phyloP scores from a whole-genome alignment of 108 stramenopile genomes.

The Fragilaria crotonensis region DNA sequence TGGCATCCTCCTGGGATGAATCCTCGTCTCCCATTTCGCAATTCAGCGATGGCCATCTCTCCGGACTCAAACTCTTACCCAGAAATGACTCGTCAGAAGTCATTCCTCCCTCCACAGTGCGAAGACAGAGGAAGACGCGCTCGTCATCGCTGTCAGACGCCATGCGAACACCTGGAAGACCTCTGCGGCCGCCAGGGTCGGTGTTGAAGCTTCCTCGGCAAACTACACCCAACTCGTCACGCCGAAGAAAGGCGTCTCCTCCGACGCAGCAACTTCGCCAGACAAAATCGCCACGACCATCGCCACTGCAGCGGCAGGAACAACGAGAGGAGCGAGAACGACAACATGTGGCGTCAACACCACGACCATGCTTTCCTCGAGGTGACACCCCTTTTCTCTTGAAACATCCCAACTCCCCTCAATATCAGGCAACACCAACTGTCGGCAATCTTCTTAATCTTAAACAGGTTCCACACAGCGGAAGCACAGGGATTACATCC shows the following conservation, averaged over 20 bases:
- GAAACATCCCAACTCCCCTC: not conserved
- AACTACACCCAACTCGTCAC: not conserved
- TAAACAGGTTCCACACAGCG: not conserved
- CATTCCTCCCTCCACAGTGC: not conserved
- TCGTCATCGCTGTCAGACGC: not conserved
- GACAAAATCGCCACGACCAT: not conserved
- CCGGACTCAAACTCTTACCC: not conserved
- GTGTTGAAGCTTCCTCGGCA: not conserved
- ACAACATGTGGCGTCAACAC: not conserved
- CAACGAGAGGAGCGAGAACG: not conserved
- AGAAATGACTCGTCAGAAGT: constrained; percentile 1
- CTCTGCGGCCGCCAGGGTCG: not conserved
- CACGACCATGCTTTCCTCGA: not conserved
- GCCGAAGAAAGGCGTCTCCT: not conserved
- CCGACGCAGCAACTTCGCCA: too few species aligned
- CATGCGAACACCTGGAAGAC: not conserved
- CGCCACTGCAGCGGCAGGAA: not conserved
- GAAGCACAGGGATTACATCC: constrained; percentile 18
- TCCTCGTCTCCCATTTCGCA: not conserved
- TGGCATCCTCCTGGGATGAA: constrained; percentile 6
- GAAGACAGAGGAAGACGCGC: not conserved
- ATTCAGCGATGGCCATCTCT: not conserved
- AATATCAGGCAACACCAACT: not conserved
- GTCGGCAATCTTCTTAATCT: not conserved
- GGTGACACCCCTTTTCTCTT: not conserved